Evolutionary conservation across 2,329 filamentous ascomycete genomes (phyloP).

Genomic region (Cylindrodendrum hubeiense): DNA sequence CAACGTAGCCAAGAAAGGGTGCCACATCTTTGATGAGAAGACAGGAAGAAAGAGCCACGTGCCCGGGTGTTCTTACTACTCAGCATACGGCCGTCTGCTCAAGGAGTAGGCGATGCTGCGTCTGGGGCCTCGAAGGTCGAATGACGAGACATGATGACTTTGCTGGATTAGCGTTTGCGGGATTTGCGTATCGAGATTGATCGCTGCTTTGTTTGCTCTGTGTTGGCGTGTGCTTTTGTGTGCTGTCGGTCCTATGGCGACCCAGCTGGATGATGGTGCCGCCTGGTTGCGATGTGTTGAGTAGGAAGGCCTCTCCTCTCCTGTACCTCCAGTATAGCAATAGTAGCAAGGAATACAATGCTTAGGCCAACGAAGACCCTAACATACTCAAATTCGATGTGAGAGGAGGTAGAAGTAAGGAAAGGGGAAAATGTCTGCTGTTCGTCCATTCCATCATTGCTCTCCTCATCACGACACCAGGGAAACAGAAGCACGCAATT

Average conservation of each 20-base stretch:
- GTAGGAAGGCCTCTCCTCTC: conserved; percentile 3
- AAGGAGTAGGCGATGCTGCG: conserved; percentile 46
- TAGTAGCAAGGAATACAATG: conserved; percentile 35
- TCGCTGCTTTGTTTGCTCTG: conserved; percentile 20
- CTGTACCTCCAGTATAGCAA: conserved; percentile 25
- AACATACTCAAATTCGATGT: conserved; percentile 29
- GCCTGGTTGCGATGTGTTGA: conserved; percentile 6
- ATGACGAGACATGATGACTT: conserved; percentile 41
- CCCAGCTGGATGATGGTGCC: conserved; percentile 20
- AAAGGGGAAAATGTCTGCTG: conserved; percentile 14
- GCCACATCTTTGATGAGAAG: conserved; percentile 81
- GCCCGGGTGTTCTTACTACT: conserved; percentile 79
- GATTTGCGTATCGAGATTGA: conserved; percentile 12
- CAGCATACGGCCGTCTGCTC: conserved; percentile 67
- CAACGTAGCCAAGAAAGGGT: conserved; percentile 86
- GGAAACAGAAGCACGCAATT: neutral
- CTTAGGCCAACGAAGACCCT: conserved; percentile 32
- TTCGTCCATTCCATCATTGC: conserved; percentile 11
- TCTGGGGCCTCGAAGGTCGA: conserved; percentile 15
- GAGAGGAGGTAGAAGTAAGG: conserved; percentile 35
- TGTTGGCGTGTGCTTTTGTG: conserved; percentile 7
- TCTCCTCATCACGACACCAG: conserved; percentile 4
- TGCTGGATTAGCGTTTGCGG: conserved; percentile 33
- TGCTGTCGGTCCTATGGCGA: conserved; percentile 1
- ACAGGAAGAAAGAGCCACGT: conserved; percentile 82